Evolutionary conservation across 2,329 filamentous ascomycete species (phyloP), one percentile per base, ranked within the genome.

Genomic region (Cryphonectria naterciae): DNA sequence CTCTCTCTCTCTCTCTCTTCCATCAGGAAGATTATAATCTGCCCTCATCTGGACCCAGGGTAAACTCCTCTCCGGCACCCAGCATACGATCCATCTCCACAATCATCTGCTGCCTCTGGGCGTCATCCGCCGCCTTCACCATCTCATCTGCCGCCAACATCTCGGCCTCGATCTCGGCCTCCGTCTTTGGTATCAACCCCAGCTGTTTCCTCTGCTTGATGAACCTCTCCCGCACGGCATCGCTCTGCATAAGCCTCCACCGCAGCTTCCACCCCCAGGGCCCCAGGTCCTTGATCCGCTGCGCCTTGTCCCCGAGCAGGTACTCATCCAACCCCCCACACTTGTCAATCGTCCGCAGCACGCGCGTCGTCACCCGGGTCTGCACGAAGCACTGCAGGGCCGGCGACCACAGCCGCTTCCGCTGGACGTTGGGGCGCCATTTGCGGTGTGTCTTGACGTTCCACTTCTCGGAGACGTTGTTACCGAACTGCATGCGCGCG

Each of bases 281-380:
- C 6, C 96, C 96, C 70, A 99, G 85, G 81, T 97, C 93, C 83
- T 91, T 93, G 78, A 98, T 87, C 74, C 96, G 88, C 56, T 86
- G 87, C 22, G 91, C 85, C 82, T 94, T 96, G 79, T 90, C 88
- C 75, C 94, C 94, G 58, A 97, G 85, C 62, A 99, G 85, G 83
- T 99, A 99, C 77, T 94, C 90, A 81, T 99, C 96, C 74, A 99
- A 85, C 10, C 96, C 94, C 72, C 95, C 95, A 73, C 92, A 89
- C 79, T 94, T 95, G 79, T 93, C 90, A 78, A 98, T 93, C 49
- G 90, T 91, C 78, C 89, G 86, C 76, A 92, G 85, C 37, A 94
- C 92, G 70, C 88, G 87, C 56, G 92, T 86, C 8, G 91, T 93
- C 70, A 95, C 84, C 73, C 90, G 87, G 54, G 92, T 86, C 79